Evolutionary conservation across 2,329 filamentous ascomycete species (phyloP), one percentile per base, ranked within the genome.

Genomic region (Alternaria arbusti): DNA sequence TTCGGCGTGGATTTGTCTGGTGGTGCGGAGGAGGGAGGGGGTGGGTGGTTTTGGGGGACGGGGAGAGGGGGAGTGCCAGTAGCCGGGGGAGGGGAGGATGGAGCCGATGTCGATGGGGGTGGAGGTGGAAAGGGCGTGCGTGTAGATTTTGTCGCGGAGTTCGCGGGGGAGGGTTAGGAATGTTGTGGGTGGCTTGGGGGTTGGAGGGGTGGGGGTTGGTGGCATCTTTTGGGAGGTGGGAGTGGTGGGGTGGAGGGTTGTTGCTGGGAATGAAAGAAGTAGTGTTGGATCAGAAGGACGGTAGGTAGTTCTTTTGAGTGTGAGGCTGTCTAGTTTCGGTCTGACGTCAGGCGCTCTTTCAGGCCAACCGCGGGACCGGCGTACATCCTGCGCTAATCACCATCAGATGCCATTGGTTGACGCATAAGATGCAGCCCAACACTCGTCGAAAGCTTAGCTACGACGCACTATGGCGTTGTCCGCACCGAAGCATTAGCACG

Each of bases 351-450:
- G 36, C 36, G 5, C 36, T 17, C 8, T 17, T 40, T 40, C n/a
- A 40, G 36, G 36, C 36, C 36, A 40, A 17, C 36, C 36, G 36
- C 36, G 36, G n/a, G 36, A 40, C 36, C 36, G 36, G 36, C 15
- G 36, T 40, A 40, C n/a, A 17, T 40, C n/a, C 8, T 17, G 4
- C 36, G 36, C 36, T 40, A 40, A 40, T 17, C 0, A 11, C 1
- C 9, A 40, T 40, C n/a, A 40, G 36, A 11, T 40, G n/a, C 8
- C 9, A 40, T 40, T 40, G n/a, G 36, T 5, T 10, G 15, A 17
- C 8, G 15, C 32, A 40, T 17, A 6, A 8, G 3, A 2, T 15
- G 0, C 1, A 2, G 5, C 15, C 0, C 30, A 32, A 2, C 15
- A 8, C 4, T n/a, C 7, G 5, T 8, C 4, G 8, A n/a, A 10